Evolutionary conservation across 2,329 filamentous ascomycete species (phyloP).

Genomic region (Hypoxylon sp.): DNA sequence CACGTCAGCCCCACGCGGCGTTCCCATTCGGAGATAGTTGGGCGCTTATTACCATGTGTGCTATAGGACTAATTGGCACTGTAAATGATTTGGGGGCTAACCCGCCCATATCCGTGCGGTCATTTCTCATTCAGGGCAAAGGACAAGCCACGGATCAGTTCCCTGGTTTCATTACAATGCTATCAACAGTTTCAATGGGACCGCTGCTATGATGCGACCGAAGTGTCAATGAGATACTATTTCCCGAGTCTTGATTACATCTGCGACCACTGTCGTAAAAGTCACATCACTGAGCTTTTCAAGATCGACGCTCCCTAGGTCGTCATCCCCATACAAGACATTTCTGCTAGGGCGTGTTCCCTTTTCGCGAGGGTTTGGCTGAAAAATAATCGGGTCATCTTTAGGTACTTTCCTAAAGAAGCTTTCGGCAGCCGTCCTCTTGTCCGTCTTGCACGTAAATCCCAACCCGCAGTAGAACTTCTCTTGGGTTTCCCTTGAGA

Average conservation of each 20-base stretch:
- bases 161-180: too few relatives aligned
- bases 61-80: too few relatives aligned
- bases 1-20: too few relatives aligned
- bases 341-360: slow-evolving; percentile 14
- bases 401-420: slow-evolving; percentile 20
- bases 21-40: too few relatives aligned
- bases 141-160: too few relatives aligned
- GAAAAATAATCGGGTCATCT: slow-evolving; percentile 17
- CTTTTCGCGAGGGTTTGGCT: slow-evolving; percentile 13
- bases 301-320: slow-evolving; percentile 6
- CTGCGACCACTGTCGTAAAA: background rate
- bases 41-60: too few relatives aligned
- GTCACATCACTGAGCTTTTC: background rate
- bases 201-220: too few relatives aligned
- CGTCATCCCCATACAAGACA: slow-evolving; percentile 6
- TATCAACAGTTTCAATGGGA: too few relatives aligned
- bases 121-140: background rate
- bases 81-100: too few relatives aligned
- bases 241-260: background rate
- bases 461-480: slow-evolving; percentile 15
- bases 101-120: background rate
- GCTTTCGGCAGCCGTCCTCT: background rate
- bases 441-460: slow-evolving; percentile 17
- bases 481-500: slow-evolving; percentile 11
- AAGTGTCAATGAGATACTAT: background rate